These are phyloP conservation scores for Helotiales sp. DNA, from an alignment of 2,329 filamentous ascomycete species.

Conservation along the genomic window DNA sequence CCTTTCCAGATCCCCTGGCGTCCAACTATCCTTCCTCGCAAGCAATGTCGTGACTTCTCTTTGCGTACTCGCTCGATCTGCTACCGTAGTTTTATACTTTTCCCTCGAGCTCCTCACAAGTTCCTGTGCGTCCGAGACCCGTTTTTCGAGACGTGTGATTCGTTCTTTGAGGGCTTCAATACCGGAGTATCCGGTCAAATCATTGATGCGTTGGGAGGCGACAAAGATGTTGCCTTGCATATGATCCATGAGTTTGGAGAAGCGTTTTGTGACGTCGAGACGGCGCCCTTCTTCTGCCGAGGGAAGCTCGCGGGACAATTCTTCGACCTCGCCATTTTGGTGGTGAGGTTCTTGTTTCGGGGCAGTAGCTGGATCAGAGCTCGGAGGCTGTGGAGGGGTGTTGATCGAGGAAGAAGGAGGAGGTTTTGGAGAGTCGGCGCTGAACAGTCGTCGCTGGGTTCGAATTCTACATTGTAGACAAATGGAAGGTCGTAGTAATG, in stretches of 20 bases:
- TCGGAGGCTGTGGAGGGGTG: constrained; percentile 2
- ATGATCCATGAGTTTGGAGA: constrained; percentile 81
- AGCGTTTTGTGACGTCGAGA: constrained; percentile 45
- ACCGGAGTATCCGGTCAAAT: constrained; percentile 88
- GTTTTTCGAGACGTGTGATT: constrained; percentile 67
- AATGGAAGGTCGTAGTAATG: constrained; percentile 35
- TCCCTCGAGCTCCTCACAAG: constrained; percentile 71
- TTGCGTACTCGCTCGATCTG: constrained; percentile 82
- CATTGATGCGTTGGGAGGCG: constrained; percentile 87
- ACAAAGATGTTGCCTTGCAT: constrained; percentile 81
- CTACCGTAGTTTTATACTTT: constrained; percentile 80
- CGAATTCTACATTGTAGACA: constrained; percentile 43
- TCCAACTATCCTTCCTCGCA: constrained; percentile 92
- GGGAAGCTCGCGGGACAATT: constrained; percentile 41
- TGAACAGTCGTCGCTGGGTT: constrained; percentile 37
- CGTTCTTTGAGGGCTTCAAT: constrained; percentile 83
- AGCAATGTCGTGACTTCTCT: constrained; percentile 93
- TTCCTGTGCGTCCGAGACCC: constrained; percentile 58
- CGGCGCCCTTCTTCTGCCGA: constrained; percentile 48
- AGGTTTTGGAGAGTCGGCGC: constrained; percentile 32
- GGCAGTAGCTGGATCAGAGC: neutral
- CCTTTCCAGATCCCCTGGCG: constrained; percentile 81
- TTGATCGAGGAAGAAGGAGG: constrained; percentile 10
- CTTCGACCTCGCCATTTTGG: constrained; percentile 5
- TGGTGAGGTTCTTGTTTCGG: constrained; percentile 4